Evolutionary conservation across 805 yeast species (phyloP), one percentile per base, ranked within the genome.

Genomic region (Priceomyces medius): DNA sequence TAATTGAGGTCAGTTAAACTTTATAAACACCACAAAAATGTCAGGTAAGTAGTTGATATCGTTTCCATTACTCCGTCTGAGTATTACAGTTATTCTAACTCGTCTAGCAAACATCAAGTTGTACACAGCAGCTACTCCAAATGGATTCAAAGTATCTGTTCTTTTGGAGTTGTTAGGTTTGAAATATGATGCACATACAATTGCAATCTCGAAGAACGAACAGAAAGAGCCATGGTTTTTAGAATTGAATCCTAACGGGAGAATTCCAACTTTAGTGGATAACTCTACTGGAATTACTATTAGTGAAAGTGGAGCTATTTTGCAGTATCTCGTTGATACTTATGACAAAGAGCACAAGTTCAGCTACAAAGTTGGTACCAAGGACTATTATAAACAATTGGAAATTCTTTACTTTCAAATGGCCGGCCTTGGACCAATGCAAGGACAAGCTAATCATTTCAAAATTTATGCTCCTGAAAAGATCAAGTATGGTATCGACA

Each of bases 241-340:
- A 37, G 65, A 74, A 40, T 57, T 79, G 53, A 79, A 81, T 56
- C 81, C 83, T 14, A 80, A 81, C 50, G 86, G 88, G 4, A 65
- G 80, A 50, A 76, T 83, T 38, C 88, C 88, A 20, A 70, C 80
- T 0, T 57, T 83, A 26, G 63, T 65, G 1, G 71, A 68, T 45
- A 54, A 58, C 29, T 52, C 56, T 26, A 64, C 71, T 4, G 81
- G 80, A 3, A 66, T 67, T 21, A 62, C 74, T 17, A 54, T 83
- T 20, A 71, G 73, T 49, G 87, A 82, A 60, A 70, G 81, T 24
- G 86, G 76, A 23, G 85, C 87, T 2, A 81, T 82, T 46, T 56
- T 83, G 58, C 61, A 67, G 43, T 83, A 80, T 55, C 57, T 82
- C 29, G 79, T 77, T 41, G 85, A 80, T 48, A 77, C 72, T 46